phyloP scores from a whole-genome alignment of 2,329 filamentous ascomycete species.

The Fusarium staphyleae region DNA sequence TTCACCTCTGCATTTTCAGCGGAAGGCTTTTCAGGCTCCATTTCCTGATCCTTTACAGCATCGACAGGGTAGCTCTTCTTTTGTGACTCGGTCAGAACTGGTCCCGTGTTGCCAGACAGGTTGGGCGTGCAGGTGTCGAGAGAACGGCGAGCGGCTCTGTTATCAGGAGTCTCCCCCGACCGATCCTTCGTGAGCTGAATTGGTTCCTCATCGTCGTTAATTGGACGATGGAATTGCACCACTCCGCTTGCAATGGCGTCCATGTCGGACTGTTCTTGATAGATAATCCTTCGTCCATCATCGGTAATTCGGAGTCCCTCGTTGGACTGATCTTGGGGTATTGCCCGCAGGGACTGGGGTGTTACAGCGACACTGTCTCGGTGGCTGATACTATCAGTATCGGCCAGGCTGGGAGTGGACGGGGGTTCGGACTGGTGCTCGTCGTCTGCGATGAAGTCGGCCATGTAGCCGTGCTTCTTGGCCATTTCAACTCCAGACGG shows the following conservation, averaged over 20 bases:
- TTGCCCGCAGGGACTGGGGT: slow-evolving; percentile 31
- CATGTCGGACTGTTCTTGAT: slow-evolving; percentile 37
- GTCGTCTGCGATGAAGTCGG: slow-evolving; percentile 41
- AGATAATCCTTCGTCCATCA: slow-evolving; percentile 40
- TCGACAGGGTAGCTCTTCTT: background rate
- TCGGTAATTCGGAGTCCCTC: slow-evolving; percentile 41
- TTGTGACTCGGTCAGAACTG: background rate
- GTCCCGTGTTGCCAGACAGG: slow-evolving; percentile 23
- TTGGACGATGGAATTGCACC: slow-evolving; percentile 35
- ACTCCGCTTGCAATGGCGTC: slow-evolving; percentile 36
- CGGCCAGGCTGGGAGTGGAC: slow-evolving; percentile 42
- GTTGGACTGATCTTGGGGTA: slow-evolving; percentile 38
- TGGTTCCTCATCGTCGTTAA: slow-evolving; percentile 34
- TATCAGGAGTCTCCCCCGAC: slow-evolving; percentile 12
- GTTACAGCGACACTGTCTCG: slow-evolving; percentile 41
- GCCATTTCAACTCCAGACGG: slow-evolving; percentile 41
- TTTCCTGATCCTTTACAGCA: slow-evolving; percentile 3
- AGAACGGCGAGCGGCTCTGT: slow-evolving; percentile 16
- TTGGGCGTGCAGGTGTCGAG: slow-evolving; percentile 33
- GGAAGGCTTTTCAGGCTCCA: slow-evolving; percentile 1
- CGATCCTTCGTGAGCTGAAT: slow-evolving; percentile 35
- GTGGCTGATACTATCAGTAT: slow-evolving; percentile 43
- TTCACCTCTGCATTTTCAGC: slow-evolving; percentile 6
- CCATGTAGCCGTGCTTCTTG: slow-evolving; percentile 41
- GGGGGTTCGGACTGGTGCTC: slow-evolving; percentile 42